Conservation (phyloP, 345 rosid genomes). For the Boechera stricta region DNA sequence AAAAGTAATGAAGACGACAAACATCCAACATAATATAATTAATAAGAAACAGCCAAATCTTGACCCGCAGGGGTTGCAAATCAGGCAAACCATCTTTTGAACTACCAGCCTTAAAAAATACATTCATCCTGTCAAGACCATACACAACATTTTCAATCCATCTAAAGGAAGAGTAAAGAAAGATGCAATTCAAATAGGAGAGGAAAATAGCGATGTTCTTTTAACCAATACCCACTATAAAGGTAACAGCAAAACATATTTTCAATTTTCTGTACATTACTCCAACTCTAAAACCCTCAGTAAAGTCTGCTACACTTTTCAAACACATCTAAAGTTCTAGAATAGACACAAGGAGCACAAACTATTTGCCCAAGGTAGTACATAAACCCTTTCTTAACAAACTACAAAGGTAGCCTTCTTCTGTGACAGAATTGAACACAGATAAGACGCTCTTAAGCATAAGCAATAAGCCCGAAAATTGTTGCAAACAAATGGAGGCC, state of each 20-base stretch:
- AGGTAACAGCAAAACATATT: slow-evolving; percentile 33
- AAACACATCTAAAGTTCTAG: slow-evolving; percentile 60
- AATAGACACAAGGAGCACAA: slow-evolving; percentile 59
- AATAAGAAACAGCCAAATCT: slow-evolving; percentile 18
- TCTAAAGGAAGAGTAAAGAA: slow-evolving; percentile 35
- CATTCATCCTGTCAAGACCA: slow-evolving; percentile 45
- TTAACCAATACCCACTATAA: slow-evolving; percentile 37
- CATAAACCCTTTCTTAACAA: slow-evolving; percentile 51
- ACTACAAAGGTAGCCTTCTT: slow-evolving; percentile 67
- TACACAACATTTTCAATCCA: slow-evolving; percentile 44
- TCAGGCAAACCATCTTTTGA: slow-evolving; percentile 39
- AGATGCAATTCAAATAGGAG: slow-evolving; percentile 15
- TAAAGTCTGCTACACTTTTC: slow-evolving; percentile 52
- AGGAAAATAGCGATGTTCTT: slow-evolving; percentile 12
- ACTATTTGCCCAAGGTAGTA: slow-evolving; percentile 53
- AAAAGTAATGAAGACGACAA: background rate
- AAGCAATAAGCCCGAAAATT: slow-evolving; percentile 68
- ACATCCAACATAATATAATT: slow-evolving; percentile 23
- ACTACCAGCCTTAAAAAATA: slow-evolving; percentile 46
- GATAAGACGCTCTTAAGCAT: slow-evolving; percentile 56
- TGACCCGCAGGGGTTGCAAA: slow-evolving; percentile 19
- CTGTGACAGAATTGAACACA: slow-evolving; percentile 54
- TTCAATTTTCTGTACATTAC: slow-evolving; percentile 55
- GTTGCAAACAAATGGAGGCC: slow-evolving; percentile 78
- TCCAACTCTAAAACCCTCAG: slow-evolving; percentile 50